Evolutionary conservation across 345 rosid genomes (phyloP), one percentile per base, ranked within the genome.

Genomic region (Dovyalis caffra): DNA sequence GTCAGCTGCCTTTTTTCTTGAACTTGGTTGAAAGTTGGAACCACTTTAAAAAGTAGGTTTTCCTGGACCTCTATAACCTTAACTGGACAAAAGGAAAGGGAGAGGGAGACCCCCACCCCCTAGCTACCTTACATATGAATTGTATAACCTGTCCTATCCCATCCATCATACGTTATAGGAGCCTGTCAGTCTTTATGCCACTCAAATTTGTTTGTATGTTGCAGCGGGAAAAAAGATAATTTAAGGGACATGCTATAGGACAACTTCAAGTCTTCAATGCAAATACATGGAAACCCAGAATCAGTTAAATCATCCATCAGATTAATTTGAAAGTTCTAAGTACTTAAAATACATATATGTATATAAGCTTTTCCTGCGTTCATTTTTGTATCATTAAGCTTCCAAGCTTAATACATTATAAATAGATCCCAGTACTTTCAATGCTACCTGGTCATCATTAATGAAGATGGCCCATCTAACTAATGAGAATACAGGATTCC

Each of bases 71-170:
- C 66, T 37, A 66, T 37, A 23, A 61, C 81, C 82, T 75, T 72
- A 69, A 75, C 65, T 56, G 47, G 80, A 79, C 37, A 49, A n/a
- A n/a, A n/a, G n/a, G n/a, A 69, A 63, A 25, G 62, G 14, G 12
- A 38, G 31, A 9, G 34, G 64, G 64, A 60, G 64, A 26, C 64
- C 64, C 7, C 32, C 14, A 11, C 32, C 31, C 6, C 6, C 15
- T 25, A 11, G 58, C 45, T 45, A 23, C 74, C 23, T 21, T 58
- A 25, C 20, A 16, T 26, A 7, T 58, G 47, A 8, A 38, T 20
- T 25, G 25, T 16, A 16, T 71, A 23, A 6, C 14, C 18, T 57
- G 75, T 28, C 67, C 25, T 10, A 16, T 72, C 74, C 57, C 56
- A 34, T 35, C 28, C 45, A 32, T 5, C 11, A 8, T 51, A 2